Evolutionary conservation across 2,329 filamentous ascomycete genomes (phyloP), one percentile per base, ranked within the genome.

Genomic region (Exophiala viscosa): DNA sequence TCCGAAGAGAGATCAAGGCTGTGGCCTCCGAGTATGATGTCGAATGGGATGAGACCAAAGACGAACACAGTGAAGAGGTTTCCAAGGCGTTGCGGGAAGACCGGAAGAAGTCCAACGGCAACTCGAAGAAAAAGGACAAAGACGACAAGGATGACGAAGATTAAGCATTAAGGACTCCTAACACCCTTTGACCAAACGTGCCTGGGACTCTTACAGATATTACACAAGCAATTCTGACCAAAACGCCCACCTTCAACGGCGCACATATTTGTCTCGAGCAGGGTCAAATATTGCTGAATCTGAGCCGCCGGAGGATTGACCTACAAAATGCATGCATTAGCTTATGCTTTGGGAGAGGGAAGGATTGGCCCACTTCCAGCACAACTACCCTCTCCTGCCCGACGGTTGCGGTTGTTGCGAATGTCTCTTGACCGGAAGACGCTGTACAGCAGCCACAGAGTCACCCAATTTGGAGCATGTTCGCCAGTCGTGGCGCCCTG

Each of bases 11-110:
- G 70, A 87, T 96, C 68, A 87, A 86, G 70, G 78, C 79, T 13
- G 81, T 95, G 7, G 90, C 91, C 0, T 81, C 84, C 32, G 90
- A 96, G 70, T 96, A 96, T 67, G 90, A 95, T 62, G 88, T 91
- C 6, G 88, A 92, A 46, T 96, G 90, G 88, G 82, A 95, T 63
- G 89, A 93, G 73, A 79, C 77, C 55, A 75, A 74, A 57, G 88
- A 95, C 60, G 82, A 92, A 46, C 83, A 82, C 10, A 81, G 86
- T 62, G 79, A 86, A 58, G 72, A 69, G 50, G 78, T 83, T 15
- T 74, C 72, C 2, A 70, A 80, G 56, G 79, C 76, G 5, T 63
- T 83, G 55, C 74, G 73, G 56, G 71, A 81, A 35, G 75, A 81
- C 28, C 62, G 76, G 18, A 66, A 68, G 32, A 65, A 73, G 47